Conservation (phyloP, 306 rosid genomes). For the Spatholobus suberectus region DNA sequence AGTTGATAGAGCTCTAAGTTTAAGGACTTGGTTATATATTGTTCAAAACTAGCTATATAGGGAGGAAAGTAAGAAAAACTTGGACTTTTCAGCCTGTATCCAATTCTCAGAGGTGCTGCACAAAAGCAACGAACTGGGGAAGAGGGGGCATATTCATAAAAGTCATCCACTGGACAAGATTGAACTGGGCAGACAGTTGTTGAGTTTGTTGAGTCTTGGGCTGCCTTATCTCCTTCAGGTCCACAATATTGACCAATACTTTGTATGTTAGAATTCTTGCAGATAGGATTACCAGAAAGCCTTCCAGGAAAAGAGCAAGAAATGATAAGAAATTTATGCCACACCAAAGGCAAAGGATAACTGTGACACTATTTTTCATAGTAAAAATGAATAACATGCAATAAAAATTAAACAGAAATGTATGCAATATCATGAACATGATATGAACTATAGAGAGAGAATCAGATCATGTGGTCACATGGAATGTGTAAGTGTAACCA, state of each 20-base stretch:
- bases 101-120: slow-evolving; percentile 76
- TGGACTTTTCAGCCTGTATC: slow-evolving; percentile 92
- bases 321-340: slow-evolving; percentile 21
- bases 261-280: slow-evolving; percentile 55
- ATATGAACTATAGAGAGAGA: slow-evolving; percentile 20
- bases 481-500: slow-evolving; percentile 8
- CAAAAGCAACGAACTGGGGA: slow-evolving; percentile 70
- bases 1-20: slow-evolving; percentile 59
- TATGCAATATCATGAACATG: slow-evolving; percentile 12
- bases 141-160: slow-evolving; percentile 64
- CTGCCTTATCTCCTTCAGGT: slow-evolving; percentile 37
- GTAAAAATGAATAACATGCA: slow-evolving; percentile 29
- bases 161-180: slow-evolving; percentile 66
- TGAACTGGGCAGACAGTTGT: slow-evolving; percentile 43
- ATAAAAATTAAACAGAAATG: background rate
- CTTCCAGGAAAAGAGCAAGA: slow-evolving; percentile 49
- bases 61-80: slow-evolving; percentile 87
- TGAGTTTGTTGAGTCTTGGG: slow-evolving; percentile 38
- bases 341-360: slow-evolving; percentile 22
- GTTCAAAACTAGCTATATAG: slow-evolving; percentile 39
- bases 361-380: background rate
- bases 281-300: slow-evolving; percentile 85
- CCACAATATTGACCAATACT: slow-evolving; percentile 62
- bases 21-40: slow-evolving; percentile 57
- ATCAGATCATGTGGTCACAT: slow-evolving; percentile 21